Percentiles rank a stretch among this genome's conserved stretches.
Conservation (phyloP, 805 yeast genomes). For the Schwanniomyces vanrijiae region DNA sequence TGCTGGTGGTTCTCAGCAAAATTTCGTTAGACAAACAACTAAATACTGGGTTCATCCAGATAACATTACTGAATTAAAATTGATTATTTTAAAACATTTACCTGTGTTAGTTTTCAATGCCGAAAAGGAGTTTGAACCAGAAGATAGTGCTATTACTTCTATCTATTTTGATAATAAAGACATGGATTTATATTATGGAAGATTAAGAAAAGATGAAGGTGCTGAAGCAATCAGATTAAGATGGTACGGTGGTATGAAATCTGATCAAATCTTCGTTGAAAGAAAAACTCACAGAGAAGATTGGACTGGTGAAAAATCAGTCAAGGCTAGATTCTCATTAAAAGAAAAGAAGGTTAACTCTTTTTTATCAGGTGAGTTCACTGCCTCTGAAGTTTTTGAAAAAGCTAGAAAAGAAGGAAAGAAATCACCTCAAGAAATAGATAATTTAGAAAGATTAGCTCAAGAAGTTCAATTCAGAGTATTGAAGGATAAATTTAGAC, state of each 20-base stretch:
- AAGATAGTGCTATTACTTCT: slow-evolving; percentile 95
- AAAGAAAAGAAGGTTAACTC: slow-evolving; percentile 89
- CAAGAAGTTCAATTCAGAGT: slow-evolving; percentile 90
- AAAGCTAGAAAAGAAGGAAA: slow-evolving; percentile 92
- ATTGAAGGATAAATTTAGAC: slow-evolving; percentile 79
- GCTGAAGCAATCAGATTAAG: slow-evolving; percentile 97
- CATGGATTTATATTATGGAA: slow-evolving; percentile 89
- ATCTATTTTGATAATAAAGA: slow-evolving; percentile 90
- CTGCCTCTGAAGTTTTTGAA: slow-evolving; percentile 87
- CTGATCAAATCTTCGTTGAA: slow-evolving; percentile 91
- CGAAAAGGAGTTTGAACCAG: slow-evolving; percentile 91
- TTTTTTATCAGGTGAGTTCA: slow-evolving; percentile 78
- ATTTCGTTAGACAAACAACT: slow-evolving; percentile 97
- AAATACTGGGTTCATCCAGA: slow-evolving; percentile 99
- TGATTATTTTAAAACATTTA: slow-evolving; percentile 87
- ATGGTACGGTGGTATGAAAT: slow-evolving; percentile 98
- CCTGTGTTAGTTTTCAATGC: slow-evolving; percentile 97
- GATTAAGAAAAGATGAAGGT: slow-evolving; percentile 95
- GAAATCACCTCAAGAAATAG: slow-evolving; percentile 83
- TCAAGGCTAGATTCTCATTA: slow-evolving; percentile 90
- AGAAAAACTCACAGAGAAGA: slow-evolving; percentile 98
- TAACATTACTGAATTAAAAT: slow-evolving; percentile 92
- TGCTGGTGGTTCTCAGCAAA: slow-evolving; percentile 98
- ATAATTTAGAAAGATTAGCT: slow-evolving; percentile 87
- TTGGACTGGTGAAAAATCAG: slow-evolving; percentile 99